Evolutionary conservation across 192 early-diverging fungal genomes (phyloP).

Genomic region (Rhizophagus sp.): DNA sequence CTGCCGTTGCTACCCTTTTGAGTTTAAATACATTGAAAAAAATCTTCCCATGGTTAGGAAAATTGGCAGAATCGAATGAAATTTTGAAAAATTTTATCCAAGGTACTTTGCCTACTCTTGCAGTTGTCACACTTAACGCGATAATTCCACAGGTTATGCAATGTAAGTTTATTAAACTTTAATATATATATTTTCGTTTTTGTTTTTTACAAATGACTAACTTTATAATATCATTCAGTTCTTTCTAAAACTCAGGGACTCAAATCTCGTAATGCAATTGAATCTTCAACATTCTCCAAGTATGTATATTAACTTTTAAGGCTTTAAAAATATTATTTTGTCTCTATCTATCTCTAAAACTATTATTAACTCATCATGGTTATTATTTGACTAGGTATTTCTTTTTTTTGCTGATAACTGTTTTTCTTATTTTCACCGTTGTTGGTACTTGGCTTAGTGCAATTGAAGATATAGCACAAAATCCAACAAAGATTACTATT

Average conservation of each 20-base stretch:
- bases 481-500: conserved; percentile 61
- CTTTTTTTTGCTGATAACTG: conserved; percentile 75
- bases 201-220: neutral
- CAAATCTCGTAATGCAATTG: conserved; percentile 42
- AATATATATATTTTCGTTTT: neutral
- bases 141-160: conserved; percentile 71
- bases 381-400: conserved; percentile 56
- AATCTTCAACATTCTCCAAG: conserved; percentile 41
- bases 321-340: neutral
- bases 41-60: conserved; percentile 60
- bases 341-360: neutral
- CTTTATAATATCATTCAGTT: conserved; percentile 26
- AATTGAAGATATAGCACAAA: conserved; percentile 62
- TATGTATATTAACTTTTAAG: neutral
- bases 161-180: conserved; percentile 34
- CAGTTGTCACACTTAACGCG: conserved; percentile 69
- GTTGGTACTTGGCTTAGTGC: conserved; percentile 66
- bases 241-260: conserved; percentile 42
- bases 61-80: conserved; percentile 49
- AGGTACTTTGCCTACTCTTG: conserved; percentile 69
- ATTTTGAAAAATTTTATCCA: conserved; percentile 63
- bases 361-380: neutral
- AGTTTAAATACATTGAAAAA: conserved; percentile 59
- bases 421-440: conserved; percentile 75
- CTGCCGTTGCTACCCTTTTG: conserved; percentile 65